Evolutionary conservation across 2,329 filamentous ascomycete species (phyloP), one percentile per base, ranked within the genome.

Genomic region (Aspergillus sojae): DNA sequence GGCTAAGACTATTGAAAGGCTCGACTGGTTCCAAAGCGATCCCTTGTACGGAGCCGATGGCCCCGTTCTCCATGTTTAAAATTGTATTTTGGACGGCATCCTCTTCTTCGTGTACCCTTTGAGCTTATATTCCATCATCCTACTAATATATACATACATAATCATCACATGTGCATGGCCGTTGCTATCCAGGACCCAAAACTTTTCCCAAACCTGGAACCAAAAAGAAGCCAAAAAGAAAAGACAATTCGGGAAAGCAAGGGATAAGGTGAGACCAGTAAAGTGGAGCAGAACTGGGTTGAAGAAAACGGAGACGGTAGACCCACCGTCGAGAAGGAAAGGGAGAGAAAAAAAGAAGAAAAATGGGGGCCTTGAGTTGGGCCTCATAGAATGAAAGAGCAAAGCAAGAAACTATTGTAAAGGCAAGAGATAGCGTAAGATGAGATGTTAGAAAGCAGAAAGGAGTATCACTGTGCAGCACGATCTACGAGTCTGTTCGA

Each of bases 1-100:
- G 69, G 74, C 84, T 7, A 75, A 81, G 62, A 72, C 68, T 7
- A 89, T 89, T 54, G 72, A 67, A 58, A 67, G 70, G 4, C 67
- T 90, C 70, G 69, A 67, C 5, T 90, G 88, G 88, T 87, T 90
- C 67, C 72, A 80, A 52, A 82, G 71, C 64, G 88, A 90, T 79
- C 88, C 88, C 21, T 74, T 90, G 21, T 88, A 86, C 75, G 86
- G 86, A 0, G 77, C 82, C 28, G 71, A 82, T 52, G 86, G 85
- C 3, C 86, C 86, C 43, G 81, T 74, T n/a, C 64, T 85, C 64
- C 71, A 81, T 54, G 77, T 79, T 41, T 77, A 69, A 62, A 12
- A 5, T 26, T 2, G 4, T 7, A 3, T 14, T 16, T 28, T 46
- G 45, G 53, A 52, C 16, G n/a, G 21, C 21, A 32, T 10, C 3